Base-by-base conservation (phyloP, 345 rosid species). In the Nasturtium officinale region DNA sequence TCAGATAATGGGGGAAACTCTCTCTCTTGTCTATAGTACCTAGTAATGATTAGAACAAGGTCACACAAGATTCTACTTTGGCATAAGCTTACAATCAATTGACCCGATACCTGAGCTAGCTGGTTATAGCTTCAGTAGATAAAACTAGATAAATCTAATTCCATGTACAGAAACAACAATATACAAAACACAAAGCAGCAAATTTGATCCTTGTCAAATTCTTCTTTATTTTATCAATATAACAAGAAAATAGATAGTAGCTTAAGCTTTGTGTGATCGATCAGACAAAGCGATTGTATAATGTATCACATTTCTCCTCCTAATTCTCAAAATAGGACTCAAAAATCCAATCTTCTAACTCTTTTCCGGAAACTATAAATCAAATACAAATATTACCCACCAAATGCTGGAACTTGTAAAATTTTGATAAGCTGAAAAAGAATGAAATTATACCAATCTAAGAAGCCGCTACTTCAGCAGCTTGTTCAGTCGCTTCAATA, bases 401-500 rank as follows among this genome's bases (percentile, higher is more conserved):
- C 74, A 69, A 69, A 71, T 50, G 40, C 40, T 64, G 58, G 3
- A 69, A 28, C 52, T 13, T 18, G 15, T 5, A 33, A 52, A 30
- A 42, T 11, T 42, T 17, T 15, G 43, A 50, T 43, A 16, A 68
- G 43, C 53, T 53, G 33, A 70, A 66, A 66, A 65, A 58, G 42
- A 28, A 69, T 40, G 33, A 38, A 32, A 30, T 1, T 29, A 48
- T 54, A 77, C 61, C 76, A 72, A 71, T 47, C 79, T 61, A 82
- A 30, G 73, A 17, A 6, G 76, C 55, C 61, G 76, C 51, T 59
- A 65, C 68, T 55, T 75, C 73, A 32, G 67, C 80, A n/a, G 50
- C 78, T 32, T 71, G 75, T 50, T 57, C 70, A 21, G 18, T 79
- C 0, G 84, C 89, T 70, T 83, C 89, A 60, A 86, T 72, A 71